phyloP scores from a whole-genome alignment of 1,284 basidiomycete species.

The Trichosporon coremiiforme region DNA sequence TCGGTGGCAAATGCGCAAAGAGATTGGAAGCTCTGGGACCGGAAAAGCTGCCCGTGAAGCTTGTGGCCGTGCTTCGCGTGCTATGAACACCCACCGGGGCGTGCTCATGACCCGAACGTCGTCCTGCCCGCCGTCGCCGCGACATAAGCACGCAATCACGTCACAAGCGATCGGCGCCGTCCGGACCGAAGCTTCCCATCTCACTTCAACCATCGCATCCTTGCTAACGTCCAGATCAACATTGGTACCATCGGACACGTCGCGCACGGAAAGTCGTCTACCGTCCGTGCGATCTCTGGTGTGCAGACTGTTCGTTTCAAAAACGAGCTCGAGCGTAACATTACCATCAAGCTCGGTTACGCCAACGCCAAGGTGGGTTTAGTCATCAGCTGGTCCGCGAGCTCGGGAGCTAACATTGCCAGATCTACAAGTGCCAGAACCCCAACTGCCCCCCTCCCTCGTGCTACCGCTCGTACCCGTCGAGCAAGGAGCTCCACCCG shows the following conservation, averaged over 20 bases:
- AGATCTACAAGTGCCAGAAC: constrained; percentile 99
- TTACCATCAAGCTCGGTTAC: constrained; percentile 98
- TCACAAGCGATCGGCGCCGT: neutral
- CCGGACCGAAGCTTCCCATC: neutral
- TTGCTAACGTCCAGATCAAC: constrained; percentile 48
- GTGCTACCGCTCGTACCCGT: constrained; percentile 90
- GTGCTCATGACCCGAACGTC: neutral
- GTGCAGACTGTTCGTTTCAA: constrained; percentile 99
- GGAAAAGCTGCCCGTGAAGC: neutral
- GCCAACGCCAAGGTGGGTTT: constrained; percentile 89
- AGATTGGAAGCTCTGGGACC: neutral
- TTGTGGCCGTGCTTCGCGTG: neutral
- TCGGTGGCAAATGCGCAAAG: constrained; percentile 1
- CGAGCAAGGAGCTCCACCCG: constrained; percentile 90
- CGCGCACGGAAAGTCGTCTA: constrained; percentile 98
- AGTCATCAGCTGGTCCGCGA: neutral
- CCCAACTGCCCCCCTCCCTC: constrained; percentile 88
- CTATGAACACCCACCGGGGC: neutral
- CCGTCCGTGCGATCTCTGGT: constrained; percentile 99
- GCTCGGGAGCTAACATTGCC: constrained; percentile 13
- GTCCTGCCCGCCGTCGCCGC: neutral
- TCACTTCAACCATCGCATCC: neutral
- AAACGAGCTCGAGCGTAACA: constrained; percentile 97
- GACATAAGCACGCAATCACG: neutral
- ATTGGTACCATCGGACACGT: constrained; percentile 91